phyloP scores from a whole-genome alignment of 1,284 basidiomycete genomes.

The Trametes sp. region DNA sequence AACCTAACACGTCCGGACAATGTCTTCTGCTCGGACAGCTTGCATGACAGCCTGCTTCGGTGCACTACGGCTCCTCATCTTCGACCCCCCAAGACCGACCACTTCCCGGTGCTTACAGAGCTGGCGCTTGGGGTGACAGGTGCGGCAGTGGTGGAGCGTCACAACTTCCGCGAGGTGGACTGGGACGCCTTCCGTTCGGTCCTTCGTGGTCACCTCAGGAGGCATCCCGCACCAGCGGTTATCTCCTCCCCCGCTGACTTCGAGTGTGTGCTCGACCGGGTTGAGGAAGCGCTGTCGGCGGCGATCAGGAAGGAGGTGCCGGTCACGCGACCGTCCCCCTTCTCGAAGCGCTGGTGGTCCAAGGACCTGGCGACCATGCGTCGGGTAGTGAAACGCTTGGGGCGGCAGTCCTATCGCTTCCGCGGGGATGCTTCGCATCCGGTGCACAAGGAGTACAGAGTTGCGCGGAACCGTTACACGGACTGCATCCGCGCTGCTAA shows the following conservation, averaged over 20 bases:
- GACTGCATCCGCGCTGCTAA: conserved; percentile 42
- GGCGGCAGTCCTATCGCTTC: conserved; percentile 39
- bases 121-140: conserved; percentile 13
- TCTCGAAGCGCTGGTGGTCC: conserved; percentile 40
- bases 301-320: conserved; percentile 37
- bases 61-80: no score
- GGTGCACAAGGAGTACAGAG: conserved; percentile 32
- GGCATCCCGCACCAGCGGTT: background rate
- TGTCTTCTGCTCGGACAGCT: no score
- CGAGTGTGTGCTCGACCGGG: conserved; percentile 39
- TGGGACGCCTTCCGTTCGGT: conserved; percentile 33
- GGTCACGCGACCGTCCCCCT: conserved; percentile 30
- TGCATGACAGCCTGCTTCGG: no score
- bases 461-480: conserved; percentile 37
- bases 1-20: no score
- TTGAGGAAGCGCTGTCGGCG: conserved; percentile 31
- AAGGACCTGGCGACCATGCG: conserved; percentile 33
- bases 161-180: conserved; percentile 20
- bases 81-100: conserved; percentile 37
- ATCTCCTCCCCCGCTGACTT: conserved; percentile 8
- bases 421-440: conserved; percentile 42
- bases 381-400: conserved; percentile 35
- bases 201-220: no score
- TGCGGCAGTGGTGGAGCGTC: conserved; percentile 31
- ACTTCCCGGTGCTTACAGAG: conserved; percentile 36